Base-by-base conservation (phyloP, 2,329 filamentous ascomycete genomes). In the Incumbomyces lentus region DNA sequence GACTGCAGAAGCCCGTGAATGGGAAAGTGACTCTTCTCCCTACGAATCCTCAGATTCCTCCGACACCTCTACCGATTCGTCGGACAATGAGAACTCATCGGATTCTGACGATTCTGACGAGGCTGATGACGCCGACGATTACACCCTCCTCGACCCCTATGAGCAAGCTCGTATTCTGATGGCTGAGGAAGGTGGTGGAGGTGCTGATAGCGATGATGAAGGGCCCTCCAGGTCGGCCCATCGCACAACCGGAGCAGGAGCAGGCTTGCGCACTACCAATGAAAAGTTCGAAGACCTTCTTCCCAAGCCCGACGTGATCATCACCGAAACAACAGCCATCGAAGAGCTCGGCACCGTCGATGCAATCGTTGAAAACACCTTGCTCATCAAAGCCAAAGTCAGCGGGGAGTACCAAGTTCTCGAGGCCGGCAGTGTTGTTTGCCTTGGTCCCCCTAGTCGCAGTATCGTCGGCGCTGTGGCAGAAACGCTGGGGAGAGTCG, bases 111-210 rank as follows among this genome's bases (percentile, higher is more conserved):
- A 32, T n/a, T 75, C 76, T 44, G 80, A 79, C 44, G 58, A 55
- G 29, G 55, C 58, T 13, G 68, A 67, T 26, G 72, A 72, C 31
- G 73, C 72, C 49, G 77, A 76, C 26, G 42, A 45, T 14, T 87
- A 87, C 57, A 77, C 84, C 44, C 73, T 89, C 35, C 71, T 95
- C 1, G 82, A 82, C 45, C 78, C 88, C 2, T 86, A 89, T 58
- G 88, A 94, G 61, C 83, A 86, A 48, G 87, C 86, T 1, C 81
- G 82, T 30, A 79, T 94, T 40, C 70, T 96, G 17, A 93, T 96
- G 86, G 76, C 82, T 52, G 84, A 78, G 36, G 88, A 90, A 53
- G 81, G 74, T 29, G 85, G 80, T 1, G 42, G 33, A 29, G 42
- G 33, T 22, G 32, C 19, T 12, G 32, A 37, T 29, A 88, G 84